These are phyloP conservation scores for Penicillium sp. DNA, from an alignment of 2,329 filamentous ascomycete genomes.

Conservation along the genomic window DNA sequence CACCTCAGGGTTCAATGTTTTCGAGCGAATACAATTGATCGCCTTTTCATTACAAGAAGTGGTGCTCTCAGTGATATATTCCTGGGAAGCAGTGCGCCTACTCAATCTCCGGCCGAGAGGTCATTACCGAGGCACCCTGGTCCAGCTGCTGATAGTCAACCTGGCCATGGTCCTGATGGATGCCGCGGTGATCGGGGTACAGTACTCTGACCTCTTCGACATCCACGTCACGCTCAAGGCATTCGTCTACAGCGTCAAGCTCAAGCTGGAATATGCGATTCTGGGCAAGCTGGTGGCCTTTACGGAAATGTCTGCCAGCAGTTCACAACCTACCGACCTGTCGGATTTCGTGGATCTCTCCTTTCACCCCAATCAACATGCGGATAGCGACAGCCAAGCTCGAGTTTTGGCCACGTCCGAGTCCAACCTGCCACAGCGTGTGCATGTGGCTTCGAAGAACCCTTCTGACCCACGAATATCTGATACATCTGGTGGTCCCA, in stretches of 20 bases:
- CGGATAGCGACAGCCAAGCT: constrained; percentile 17
- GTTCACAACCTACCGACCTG: constrained; percentile 18
- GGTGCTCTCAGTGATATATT: constrained; percentile 50
- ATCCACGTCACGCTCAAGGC: constrained; percentile 44
- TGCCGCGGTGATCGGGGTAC: constrained; percentile 37
- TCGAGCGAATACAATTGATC: constrained; percentile 52
- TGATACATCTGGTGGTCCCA: constrained; percentile 3
- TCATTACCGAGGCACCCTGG: constrained; percentile 38
- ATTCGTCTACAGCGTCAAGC: constrained; percentile 45
- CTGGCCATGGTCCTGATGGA: constrained; percentile 45
- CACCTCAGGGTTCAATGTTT: constrained; percentile 35
- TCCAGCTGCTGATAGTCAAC: constrained; percentile 47
- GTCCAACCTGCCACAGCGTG: not conserved
- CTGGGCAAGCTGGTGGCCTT: constrained; percentile 38
- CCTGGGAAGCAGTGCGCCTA: constrained; percentile 48
- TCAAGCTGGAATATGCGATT: constrained; percentile 47
- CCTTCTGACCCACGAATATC: constrained; percentile 11
- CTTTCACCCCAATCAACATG: constrained; percentile 8
- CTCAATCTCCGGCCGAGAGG: constrained; percentile 41
- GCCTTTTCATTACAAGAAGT: constrained; percentile 53
- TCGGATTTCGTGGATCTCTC: constrained; percentile 25
- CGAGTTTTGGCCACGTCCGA: constrained; percentile 4
- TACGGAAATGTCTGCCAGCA: constrained; percentile 14
- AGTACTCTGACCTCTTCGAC: constrained; percentile 40
- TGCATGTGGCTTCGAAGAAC: constrained; percentile 10